These are phyloP conservation scores for Apophysomyces ossiformis DNA, from an alignment of 371 early-diverging fungal genomes.

Conservation along the genomic window DNA sequence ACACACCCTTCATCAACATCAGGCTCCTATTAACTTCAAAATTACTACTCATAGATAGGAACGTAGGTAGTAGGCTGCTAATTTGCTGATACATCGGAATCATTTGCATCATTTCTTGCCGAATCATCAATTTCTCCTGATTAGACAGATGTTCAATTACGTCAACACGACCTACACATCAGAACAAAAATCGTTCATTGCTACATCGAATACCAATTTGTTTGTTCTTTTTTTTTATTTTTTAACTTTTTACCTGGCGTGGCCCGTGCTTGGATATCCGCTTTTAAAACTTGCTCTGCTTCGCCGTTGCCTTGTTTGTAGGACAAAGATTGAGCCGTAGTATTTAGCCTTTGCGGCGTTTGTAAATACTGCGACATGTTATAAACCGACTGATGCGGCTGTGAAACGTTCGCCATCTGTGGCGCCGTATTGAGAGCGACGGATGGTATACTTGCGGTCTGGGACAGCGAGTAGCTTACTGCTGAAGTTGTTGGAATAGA, in stretches of 20 bases:
- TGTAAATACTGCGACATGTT: not conserved
- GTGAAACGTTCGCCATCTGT: not conserved
- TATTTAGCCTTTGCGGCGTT: not conserved
- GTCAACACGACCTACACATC: conserved; percentile 27
- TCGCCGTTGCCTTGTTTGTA: conserved; percentile 23
- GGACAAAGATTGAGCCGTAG: not conserved
- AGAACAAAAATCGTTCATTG: not conserved
- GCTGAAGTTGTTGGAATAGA: not conserved
- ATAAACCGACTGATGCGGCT: conserved; percentile 17
- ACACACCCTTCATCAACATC: conserved; percentile 63
- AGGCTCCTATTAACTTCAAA: conserved; percentile 52
- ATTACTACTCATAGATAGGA: conserved; percentile 44
- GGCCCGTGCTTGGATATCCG: conserved; percentile 48
- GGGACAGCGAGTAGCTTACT: not conserved
- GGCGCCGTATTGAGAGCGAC: not conserved
- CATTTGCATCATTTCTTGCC: conserved; percentile 42
- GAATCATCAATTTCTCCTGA: conserved; percentile 54
- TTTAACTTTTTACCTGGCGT: conserved; percentile 41
- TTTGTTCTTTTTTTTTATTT: no score
- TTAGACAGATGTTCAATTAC: conserved; percentile 39
- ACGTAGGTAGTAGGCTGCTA: conserved; percentile 45
- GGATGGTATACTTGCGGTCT: not conserved
- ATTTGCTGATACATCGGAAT: conserved; percentile 50
- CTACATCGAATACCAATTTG: not conserved
- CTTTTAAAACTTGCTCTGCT: conserved; percentile 42